Base-by-base conservation (phyloP, 2,329 filamentous ascomycete species). In the Xenoacremonium recifei region DNA sequence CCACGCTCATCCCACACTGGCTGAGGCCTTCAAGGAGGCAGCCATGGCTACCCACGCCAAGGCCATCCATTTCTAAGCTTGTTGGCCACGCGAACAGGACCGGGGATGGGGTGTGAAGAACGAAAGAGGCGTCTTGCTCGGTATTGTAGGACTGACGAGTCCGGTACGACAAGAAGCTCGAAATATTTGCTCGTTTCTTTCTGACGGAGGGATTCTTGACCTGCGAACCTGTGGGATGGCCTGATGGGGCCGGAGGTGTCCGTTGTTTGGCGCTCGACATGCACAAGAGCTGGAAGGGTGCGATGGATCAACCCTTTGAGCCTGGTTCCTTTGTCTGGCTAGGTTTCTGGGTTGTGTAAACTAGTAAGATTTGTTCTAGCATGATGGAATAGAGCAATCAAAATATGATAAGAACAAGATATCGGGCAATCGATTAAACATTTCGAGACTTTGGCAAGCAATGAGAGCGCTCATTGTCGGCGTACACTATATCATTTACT, bases 21-120 rank as follows among this genome's bases (percentile, higher is more conserved):
- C 92, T 18, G 93, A 99, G 76, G 93, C 93, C 33, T 97, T 99
- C 81, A 99, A 99, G 80, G 93, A 99, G 81, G 93, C 93, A 61
- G 93, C 93, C 57, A 97, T 99, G 93, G 88, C 89, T 49, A 96
- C 92, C 37, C 90, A 95, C 75, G 82, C 84, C 61, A 93, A 96
- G 77, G 85, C 93, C 54, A 96, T 99, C 67, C 93, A 99, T 76
- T 95, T 87, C 72, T 99, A 87, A 65, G 42, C 44, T 27, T 37
- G 9, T n/a, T n/a, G n/a, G n/a, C n/a, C n/a, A 29, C 23, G 13
- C 37, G 32, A 27, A 35, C 21, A 27, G 33, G 40, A 40, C 34
- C 11, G 35, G 34, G 42, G 36, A 40, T 39, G 45, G 39, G 32
- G 48, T 46, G 31, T 34, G 47, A 48, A 49, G 40, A 31, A 11